A percentile compares a stretch with the other conserved stretches of the same genome.
Conservation (phyloP, 78 protist species). For the Diacronema lutheri region DNA sequence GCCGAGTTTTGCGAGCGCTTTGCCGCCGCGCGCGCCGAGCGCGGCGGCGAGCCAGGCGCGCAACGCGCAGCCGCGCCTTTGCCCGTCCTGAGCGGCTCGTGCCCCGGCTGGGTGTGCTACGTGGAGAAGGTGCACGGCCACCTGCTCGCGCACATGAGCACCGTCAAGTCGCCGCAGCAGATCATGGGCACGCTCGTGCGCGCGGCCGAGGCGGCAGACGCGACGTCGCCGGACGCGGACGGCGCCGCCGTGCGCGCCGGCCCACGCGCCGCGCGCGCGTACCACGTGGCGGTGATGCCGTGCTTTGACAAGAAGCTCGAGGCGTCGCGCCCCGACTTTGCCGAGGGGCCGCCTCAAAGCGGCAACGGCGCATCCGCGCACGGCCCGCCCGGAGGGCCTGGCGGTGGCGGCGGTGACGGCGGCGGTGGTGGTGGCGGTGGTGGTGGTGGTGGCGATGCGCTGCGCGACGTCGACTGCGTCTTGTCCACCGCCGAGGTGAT, state of each 20-base stretch:
- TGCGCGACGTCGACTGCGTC: slow-evolving; percentile 28
- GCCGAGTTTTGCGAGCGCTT: slow-evolving; percentile 61
- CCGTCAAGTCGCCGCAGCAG: slow-evolving; percentile 88
- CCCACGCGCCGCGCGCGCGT: slow-evolving; percentile 59
- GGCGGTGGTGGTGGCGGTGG: too few relatives aligned
- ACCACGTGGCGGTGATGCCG: slow-evolving; percentile 91
- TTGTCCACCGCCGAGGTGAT: slow-evolving; percentile 66
- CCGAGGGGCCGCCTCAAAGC: slow-evolving; percentile 51
- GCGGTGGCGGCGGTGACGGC: too few relatives aligned
- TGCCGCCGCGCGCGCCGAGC: too few relatives aligned
- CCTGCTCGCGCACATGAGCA: slow-evolving; percentile 76
- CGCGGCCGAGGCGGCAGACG: too few relatives aligned
- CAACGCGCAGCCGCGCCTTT: not conserved
- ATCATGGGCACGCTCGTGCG: slow-evolving; percentile 27
- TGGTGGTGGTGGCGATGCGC: slow-evolving; percentile 12
- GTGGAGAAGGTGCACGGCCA: slow-evolving; percentile 88
- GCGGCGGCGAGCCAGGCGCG: too few relatives aligned
- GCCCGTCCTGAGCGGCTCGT: not conserved
- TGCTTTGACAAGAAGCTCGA: slow-evolving; percentile 95
- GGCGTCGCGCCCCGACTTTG: slow-evolving; percentile 85
- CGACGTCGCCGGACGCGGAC: not conserved
- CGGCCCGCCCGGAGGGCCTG: too few relatives aligned
- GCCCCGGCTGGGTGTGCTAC: slow-evolving; percentile 88
- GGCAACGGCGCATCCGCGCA: too few relatives aligned
- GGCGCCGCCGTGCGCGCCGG: not conserved